These are phyloP conservation scores for Porphyrellus sp. DNA, from an alignment of 1,284 basidiomycete species.

Conservation along the genomic window DNA sequence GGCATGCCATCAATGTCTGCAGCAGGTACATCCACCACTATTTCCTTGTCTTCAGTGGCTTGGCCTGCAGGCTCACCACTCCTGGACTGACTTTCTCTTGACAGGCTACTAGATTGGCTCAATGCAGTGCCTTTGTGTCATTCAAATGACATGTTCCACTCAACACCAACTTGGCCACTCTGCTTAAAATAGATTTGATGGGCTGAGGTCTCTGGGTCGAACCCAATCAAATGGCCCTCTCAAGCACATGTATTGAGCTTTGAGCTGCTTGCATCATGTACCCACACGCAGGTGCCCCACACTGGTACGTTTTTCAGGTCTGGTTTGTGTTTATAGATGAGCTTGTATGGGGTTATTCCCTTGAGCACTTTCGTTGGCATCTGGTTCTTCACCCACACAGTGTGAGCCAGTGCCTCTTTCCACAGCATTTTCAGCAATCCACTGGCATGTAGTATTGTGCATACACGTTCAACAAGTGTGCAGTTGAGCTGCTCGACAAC, in stretches of 20 bases:
- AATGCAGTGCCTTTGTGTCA: no score
- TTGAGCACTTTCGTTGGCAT: not conserved
- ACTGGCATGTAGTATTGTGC: not conserved
- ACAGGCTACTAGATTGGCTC: no score
- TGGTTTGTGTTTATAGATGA: not conserved
- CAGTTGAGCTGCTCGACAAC: not conserved
- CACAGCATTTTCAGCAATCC: not conserved
- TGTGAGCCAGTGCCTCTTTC: not conserved
- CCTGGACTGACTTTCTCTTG: no score
- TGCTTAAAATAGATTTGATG: not conserved
- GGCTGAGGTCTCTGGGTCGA: not conserved
- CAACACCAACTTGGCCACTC: not conserved
- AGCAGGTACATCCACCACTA: no score
- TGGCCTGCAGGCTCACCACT: no score
- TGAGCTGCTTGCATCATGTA: not conserved
- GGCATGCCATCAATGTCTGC: no score
- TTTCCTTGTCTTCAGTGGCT: no score
- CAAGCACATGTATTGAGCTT: not conserved
- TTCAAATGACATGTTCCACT: not conserved
- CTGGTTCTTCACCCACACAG: not conserved
- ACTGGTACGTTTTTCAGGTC: not conserved
- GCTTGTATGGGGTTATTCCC: not conserved
- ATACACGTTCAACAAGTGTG: not conserved
- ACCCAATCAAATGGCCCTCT: not conserved
- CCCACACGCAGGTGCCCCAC: not conserved